These are phyloP conservation scores for Coemansia sp. DNA, from an alignment of 192 early-diverging fungal genomes.

Conservation along the genomic window DNA sequence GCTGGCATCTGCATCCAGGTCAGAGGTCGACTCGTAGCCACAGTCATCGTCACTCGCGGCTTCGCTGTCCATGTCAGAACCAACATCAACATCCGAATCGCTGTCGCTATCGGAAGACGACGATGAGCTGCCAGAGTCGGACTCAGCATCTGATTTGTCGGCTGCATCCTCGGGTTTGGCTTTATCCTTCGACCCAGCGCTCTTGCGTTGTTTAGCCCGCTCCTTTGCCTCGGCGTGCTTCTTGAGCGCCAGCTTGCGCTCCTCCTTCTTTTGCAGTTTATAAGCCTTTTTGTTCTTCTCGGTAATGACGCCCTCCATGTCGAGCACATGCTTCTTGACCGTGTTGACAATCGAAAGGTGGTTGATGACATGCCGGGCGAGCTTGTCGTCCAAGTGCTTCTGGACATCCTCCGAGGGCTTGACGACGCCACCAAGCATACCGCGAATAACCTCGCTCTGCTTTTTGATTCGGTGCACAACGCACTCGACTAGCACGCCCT, in stretches of 20 bases:
- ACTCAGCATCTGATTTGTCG: background rate
- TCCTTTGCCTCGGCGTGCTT: background rate
- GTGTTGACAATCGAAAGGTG: constrained; percentile 2
- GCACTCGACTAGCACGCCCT: constrained; percentile 6
- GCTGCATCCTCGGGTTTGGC: background rate
- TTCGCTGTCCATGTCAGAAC: constrained; percentile 1
- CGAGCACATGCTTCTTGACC: constrained; percentile 8
- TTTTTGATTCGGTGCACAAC: constrained; percentile 8
- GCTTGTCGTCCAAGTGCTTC: constrained; percentile 10
- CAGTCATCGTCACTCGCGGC: background rate
- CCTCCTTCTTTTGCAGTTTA: constrained; percentile 11
- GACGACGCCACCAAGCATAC: background rate
- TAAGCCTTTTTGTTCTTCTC: constrained; percentile 9
- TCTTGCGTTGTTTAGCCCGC: constrained; percentile 1
- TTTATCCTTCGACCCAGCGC: background rate
- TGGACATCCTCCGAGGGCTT: constrained; percentile 6
- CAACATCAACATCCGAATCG: constrained; percentile 6
- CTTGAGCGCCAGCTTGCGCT: constrained; percentile 8
- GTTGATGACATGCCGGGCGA: constrained; percentile 6
- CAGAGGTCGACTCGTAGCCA: constrained; percentile 21
- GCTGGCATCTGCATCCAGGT: constrained; percentile 8
- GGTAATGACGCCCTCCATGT: constrained; percentile 7
- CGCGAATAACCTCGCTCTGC: constrained; percentile 5
- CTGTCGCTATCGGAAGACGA: background rate
- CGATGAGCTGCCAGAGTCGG: constrained; percentile 1